A percentile compares a stretch with the other conserved stretches of the same genome.
phyloP scores from a whole-genome alignment of 805 yeast genomes.

The Wickerhamiella sorbophila region DNA sequence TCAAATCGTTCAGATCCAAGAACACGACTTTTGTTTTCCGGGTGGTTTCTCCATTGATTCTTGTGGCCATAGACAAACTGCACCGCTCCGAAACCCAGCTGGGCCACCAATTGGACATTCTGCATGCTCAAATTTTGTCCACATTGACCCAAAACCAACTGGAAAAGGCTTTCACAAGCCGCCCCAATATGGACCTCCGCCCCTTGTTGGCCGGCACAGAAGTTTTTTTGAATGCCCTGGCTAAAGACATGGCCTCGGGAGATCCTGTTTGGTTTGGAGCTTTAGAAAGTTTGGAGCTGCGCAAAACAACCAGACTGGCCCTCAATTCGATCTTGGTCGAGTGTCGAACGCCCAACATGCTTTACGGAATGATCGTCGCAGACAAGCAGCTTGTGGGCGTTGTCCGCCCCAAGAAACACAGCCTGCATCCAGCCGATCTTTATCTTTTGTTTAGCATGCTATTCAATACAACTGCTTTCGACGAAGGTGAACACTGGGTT shows the following conservation, averaged over 20 bases:
- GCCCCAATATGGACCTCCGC: conserved; percentile 73
- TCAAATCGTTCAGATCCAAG: conserved; percentile 36
- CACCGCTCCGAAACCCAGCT: conserved; percentile 30
- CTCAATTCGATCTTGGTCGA: conserved; percentile 41
- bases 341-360: conserved; percentile 37
- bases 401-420: conserved; percentile 63
- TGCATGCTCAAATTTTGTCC: conserved; percentile 68
- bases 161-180: conserved; percentile 45
- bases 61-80: conserved; percentile 44
- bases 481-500: conserved; percentile 65
- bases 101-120: conserved; percentile 48
- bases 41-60: conserved; percentile 51
- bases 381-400: conserved; percentile 53
- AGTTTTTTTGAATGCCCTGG: conserved; percentile 52
- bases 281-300: conserved; percentile 45
- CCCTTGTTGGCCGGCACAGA: conserved; percentile 65
- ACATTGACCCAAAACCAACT: conserved; percentile 73
- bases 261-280: conserved; percentile 53
- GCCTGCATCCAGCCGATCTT: conserved; percentile 68
- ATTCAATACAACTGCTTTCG: conserved; percentile 40
- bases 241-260: conserved; percentile 36
- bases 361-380: conserved; percentile 64
- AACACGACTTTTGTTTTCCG: conserved; percentile 42
- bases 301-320: conserved; percentile 41
- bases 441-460: conserved; percentile 61